These are phyloP conservation scores for Pinus taeda DNA, from an alignment of 75 land plant species.

Conservation along the genomic window DNA sequence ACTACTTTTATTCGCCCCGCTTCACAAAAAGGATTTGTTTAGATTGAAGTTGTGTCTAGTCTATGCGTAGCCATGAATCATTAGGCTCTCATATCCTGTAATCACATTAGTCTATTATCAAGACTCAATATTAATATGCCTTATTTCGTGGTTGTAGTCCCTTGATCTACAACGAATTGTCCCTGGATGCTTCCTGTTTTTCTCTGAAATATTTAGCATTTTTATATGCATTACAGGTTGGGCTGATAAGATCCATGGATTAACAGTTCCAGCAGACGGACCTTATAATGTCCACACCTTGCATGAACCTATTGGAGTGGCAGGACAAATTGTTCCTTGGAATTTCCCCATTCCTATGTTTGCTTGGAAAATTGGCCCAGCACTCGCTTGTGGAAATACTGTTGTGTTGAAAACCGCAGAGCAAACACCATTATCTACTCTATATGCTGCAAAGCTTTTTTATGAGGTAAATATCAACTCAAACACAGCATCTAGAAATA, in stretches of 20 bases:
- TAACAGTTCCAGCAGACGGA: conserved; percentile 74
- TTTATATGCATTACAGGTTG: conserved; percentile 50
- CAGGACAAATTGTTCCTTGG: conserved; percentile 97
- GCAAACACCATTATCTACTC: conserved; percentile 72
- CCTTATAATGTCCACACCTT: conserved; percentile 59
- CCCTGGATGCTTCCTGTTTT: too few relatives aligned
- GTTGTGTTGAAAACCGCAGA: conserved; percentile 82
- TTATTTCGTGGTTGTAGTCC: too few relatives aligned
- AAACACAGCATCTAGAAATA: neutral
- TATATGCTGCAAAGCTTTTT: conserved; percentile 52
- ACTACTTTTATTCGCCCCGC: too few relatives aligned
- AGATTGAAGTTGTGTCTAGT: too few relatives aligned
- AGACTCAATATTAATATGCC: too few relatives aligned
- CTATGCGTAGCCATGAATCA: too few relatives aligned
- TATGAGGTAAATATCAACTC: conserved; percentile 39
- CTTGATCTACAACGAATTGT: too few relatives aligned
- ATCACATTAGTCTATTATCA: too few relatives aligned
- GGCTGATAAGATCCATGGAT: conserved; percentile 97
- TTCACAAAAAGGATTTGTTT: too few relatives aligned
- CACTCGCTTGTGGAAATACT: conserved; percentile 72
- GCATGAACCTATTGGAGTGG: conserved; percentile 95
- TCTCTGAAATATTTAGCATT: too few relatives aligned
- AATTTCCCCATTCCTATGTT: conserved; percentile 92
- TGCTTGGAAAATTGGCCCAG: conserved; percentile 81
- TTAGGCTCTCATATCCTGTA: too few relatives aligned